phyloP scores from a whole-genome alignment of 2,329 filamentous ascomycete species.

The Fusarium sp. region DNA sequence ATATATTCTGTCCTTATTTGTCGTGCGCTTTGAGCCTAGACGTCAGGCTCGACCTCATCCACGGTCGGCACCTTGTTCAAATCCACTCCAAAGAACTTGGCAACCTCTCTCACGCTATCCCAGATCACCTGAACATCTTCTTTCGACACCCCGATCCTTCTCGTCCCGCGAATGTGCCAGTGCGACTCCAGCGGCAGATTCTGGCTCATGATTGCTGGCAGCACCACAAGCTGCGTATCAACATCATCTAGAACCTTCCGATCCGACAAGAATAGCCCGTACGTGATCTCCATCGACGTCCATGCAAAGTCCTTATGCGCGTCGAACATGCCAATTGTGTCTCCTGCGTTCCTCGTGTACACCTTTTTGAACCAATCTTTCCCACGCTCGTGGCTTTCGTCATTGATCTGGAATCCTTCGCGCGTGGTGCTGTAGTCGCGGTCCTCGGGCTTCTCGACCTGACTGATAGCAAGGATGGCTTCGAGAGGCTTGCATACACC shows the following conservation, averaged over 20 bases:
- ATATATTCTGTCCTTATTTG: background rate
- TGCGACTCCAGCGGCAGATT: conserved; percentile 64
- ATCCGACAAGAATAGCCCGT: conserved; percentile 69
- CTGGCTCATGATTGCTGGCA: conserved; percentile 69
- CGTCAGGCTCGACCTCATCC: conserved; percentile 48
- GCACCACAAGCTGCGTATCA: conserved; percentile 67
- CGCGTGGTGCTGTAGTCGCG: conserved; percentile 67
- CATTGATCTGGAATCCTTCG: conserved; percentile 69
- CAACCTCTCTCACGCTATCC: conserved; percentile 43
- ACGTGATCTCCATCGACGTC: conserved; percentile 67
- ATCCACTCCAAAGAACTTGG: conserved; percentile 44
- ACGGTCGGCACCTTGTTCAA: conserved; percentile 47
- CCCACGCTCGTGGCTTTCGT: conserved; percentile 65
- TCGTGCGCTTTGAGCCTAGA: conserved; percentile 12
- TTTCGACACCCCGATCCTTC: conserved; percentile 47
- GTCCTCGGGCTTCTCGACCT: conserved; percentile 65
- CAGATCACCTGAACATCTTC: conserved; percentile 46
- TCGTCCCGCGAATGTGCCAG: conserved; percentile 61
- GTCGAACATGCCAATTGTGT: conserved; percentile 53
- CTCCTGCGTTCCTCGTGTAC: conserved; percentile 62
- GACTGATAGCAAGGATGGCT: conserved; percentile 67
- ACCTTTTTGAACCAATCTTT: conserved; percentile 68
- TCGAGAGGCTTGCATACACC: conserved; percentile 74
- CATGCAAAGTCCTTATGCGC: conserved; percentile 59
- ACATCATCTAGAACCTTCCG: conserved; percentile 65